Base-by-base conservation (phyloP, 2,329 filamentous ascomycete species). In the Metarhizium guizhouense region DNA sequence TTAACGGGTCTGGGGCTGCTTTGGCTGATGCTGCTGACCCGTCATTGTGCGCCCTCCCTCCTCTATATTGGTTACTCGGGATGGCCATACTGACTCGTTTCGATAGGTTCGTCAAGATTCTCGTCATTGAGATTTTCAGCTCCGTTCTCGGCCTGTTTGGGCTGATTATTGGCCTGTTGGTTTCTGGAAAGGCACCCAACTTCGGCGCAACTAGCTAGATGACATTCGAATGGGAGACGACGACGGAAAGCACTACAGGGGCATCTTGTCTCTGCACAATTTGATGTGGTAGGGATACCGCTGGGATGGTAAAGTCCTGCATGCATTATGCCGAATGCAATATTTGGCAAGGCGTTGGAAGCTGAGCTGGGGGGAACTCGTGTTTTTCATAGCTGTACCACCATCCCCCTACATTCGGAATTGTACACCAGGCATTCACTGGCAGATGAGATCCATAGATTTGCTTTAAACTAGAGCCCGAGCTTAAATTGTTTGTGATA, bases 121-220 rank as follows among this genome's bases (percentile, higher is more conserved):
- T 99, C 53, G 93, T 99, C 63, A 95, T 99, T 67, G 95, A 99
- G 74, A 99, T 99, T 71, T 99, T 99, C 79, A 96, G 92, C 70
- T 97, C 93, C 45, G 93, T 99, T 51, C 81, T 99, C 11, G 94
- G 95, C 60, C 84, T 99, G 3, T 99, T 99, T 67, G 95, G 94
- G 57, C 81, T 99, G 60, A 99, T 99, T 67, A 86, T 99, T 63
- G 94, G 95, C 49, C 81, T 99, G 55, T 79, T 99, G 62, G 82
- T 97, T 53, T 89, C 90, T 57, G 82, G 86, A 70, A 95, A 94
- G 74, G 91, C 94, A 30, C 70, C 76, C 29, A 51, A 55, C 13
- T 64, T 64, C 51, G 63, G 61, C 40, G 58, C 54, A 43, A 58
- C 45, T 13, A 43, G 51, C 52, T 56, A 54, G 42, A 53, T 49